Evolutionary conservation across 129 eudicot genomes (phyloP), one percentile per base, ranked within the genome.

Genomic region (Scalesia atractyloides): DNA sequence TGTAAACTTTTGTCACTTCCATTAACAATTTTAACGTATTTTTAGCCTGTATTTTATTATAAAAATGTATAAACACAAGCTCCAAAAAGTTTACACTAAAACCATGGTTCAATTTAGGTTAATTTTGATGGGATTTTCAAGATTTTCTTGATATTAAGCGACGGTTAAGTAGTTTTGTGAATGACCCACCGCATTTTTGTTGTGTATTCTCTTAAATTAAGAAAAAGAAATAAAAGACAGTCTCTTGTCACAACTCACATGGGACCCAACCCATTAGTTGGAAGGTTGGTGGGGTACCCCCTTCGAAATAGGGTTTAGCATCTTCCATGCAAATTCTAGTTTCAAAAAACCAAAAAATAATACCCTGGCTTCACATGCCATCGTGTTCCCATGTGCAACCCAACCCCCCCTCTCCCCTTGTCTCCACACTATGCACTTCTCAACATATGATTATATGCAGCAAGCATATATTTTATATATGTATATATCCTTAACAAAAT

Each of bases 321-420:
- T 73, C 81, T 66, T 75, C 84, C 82, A 52, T 75, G 82, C 83
- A 83, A 74, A 78, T 73, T 74, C 80, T 73, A 43, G 52, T 70
- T 76, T 83, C 68, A 74, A 74, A 74, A 63, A 79, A 64, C 73
- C 76, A 48, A 51, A 47, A 41, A 67, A 65, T 33, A 64, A 26
- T 72, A 44, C 63, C 61, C 68, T 73, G 74, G 69, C 70, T 74
- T 76, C 81, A 83, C 88, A 86, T 86, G 88, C 80, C 73, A 74
- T 80, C 84, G 84, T 80, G 75, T 83, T 56, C 59, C 86, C 91
- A 86, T 86, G 86, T 83, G 83, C 85, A 62, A n/a, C 30, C 19
- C 53, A 1, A 30, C 34, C 8, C 10, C 30, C 50, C 34, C 78
- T 68, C 70, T 37, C 58, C 46, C 4, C 17, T 22, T 17, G 24